Evolutionary conservation across 306 rosid species (phyloP).

Genomic region (Castanospermum australe): DNA sequence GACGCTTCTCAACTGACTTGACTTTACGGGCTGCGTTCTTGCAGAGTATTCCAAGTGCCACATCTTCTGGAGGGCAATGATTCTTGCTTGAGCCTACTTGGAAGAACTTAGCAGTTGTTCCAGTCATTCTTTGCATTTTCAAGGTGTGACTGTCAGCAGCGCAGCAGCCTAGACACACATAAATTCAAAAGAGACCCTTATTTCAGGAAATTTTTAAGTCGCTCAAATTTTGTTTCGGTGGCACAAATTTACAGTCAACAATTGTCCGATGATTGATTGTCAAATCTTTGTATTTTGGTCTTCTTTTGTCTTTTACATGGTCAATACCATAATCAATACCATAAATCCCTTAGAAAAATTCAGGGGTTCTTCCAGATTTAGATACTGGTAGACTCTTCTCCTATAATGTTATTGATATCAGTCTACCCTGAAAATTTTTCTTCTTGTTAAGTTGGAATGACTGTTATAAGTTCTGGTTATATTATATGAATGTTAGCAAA

Average conservation of each 20-base stretch:
- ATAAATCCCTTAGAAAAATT: slow-evolving; percentile 11
- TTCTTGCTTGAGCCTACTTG: slow-evolving; percentile 19
- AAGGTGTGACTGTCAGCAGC: not conserved
- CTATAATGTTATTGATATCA: slow-evolving; percentile 5
- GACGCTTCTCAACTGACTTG: slow-evolving; percentile 64
- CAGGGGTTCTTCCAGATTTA: slow-evolving; percentile 9
- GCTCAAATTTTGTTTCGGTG: slow-evolving; percentile 17
- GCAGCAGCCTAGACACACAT: not conserved
- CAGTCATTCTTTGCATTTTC: not conserved
- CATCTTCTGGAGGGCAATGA: slow-evolving; percentile 37
- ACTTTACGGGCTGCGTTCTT: slow-evolving; percentile 63
- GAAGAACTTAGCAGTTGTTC: slow-evolving; percentile 18
- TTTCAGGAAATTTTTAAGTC: not conserved
- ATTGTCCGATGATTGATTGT: not conserved
- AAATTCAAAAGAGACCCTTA: slow-evolving; percentile 8
- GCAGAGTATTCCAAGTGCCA: slow-evolving; percentile 66
- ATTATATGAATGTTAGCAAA: not conserved
- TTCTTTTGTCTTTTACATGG: not conserved
- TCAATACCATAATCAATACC: slow-evolving; percentile 6
- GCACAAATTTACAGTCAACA: not conserved
- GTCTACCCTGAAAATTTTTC: not conserved
- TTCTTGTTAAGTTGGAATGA: slow-evolving; percentile 6
- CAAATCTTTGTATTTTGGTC: not conserved
- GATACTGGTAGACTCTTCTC: not conserved
- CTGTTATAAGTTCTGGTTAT: slow-evolving; percentile 15